phyloP scores from a whole-genome alignment of 2,329 filamentous ascomycete species.

The Zymoseptoria pseudotritici region DNA sequence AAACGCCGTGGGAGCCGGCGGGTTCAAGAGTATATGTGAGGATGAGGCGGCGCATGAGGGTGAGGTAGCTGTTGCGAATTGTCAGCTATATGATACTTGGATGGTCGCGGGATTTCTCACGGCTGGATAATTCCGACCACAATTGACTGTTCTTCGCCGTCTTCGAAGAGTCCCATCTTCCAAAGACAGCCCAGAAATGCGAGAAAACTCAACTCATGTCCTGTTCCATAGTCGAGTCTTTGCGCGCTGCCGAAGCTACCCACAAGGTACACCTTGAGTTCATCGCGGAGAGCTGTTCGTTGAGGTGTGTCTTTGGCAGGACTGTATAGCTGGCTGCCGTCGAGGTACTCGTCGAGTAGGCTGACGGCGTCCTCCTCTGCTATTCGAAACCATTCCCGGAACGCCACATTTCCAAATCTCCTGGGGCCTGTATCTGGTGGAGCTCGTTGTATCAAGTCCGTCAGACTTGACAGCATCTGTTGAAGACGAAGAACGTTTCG shows the following conservation, averaged over 20 bases:
- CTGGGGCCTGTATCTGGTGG: constrained; percentile 80
- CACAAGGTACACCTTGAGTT: constrained; percentile 71
- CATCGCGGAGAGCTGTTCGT: constrained; percentile 33
- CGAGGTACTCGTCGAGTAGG: constrained; percentile 32
- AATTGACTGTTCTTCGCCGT: constrained; percentile 67
- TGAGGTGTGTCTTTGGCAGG: neutral
- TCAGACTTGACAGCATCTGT: constrained; percentile 55
- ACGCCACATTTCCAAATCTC: constrained; percentile 87
- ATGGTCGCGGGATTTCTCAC: constrained; percentile 43
- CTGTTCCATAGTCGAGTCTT: constrained; percentile 88
- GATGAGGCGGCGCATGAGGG: constrained; percentile 74
- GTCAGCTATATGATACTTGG: neutral
- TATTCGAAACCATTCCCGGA: constrained; percentile 71
- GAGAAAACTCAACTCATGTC: constrained; percentile 89
- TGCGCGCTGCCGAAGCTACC: constrained; percentile 84
- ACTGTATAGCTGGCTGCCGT: constrained; percentile 9
- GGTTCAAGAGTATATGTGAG: constrained; percentile 88
- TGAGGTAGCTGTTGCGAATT: constrained; percentile 57
- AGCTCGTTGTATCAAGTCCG: constrained; percentile 63
- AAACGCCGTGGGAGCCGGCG: constrained; percentile 65
- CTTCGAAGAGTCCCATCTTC: constrained; percentile 75
- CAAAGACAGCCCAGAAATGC: constrained; percentile 85
- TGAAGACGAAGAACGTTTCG: constrained; percentile 55
- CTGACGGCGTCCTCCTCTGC: constrained; percentile 53
- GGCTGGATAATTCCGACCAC: constrained; percentile 77